Conservation (phyloP, 352 stramenopile genomes). For the Phytopythium ostracodes region DNA sequence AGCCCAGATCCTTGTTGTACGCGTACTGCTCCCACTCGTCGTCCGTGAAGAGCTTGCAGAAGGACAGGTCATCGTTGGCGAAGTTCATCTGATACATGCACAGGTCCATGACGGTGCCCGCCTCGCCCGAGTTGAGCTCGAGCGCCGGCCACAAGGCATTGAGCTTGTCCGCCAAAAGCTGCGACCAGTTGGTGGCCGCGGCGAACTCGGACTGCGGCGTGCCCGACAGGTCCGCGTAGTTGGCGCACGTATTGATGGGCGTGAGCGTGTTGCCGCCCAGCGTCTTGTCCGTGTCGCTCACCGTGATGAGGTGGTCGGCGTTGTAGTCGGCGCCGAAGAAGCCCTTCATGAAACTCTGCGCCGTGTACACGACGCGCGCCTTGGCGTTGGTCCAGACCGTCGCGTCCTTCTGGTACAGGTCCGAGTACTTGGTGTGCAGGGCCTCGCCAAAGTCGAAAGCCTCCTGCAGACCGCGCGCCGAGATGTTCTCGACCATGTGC, state of each 20-base stretch:
- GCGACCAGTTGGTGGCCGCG: slow-evolving; percentile 20
- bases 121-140: slow-evolving; percentile 27
- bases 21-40: slow-evolving; percentile 49
- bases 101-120: slow-evolving; percentile 45
- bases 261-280: slow-evolving; percentile 47
- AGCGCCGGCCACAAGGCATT: slow-evolving; percentile 37
- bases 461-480: slow-evolving; percentile 35
- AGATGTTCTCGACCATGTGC: slow-evolving; percentile 53
- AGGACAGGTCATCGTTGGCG: slow-evolving; percentile 31
- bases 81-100: slow-evolving; percentile 58
- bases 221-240: slow-evolving; percentile 25
- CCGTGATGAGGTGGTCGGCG: slow-evolving; percentile 22
- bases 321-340: slow-evolving; percentile 32
- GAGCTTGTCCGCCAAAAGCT: slow-evolving; percentile 23
- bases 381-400: slow-evolving; percentile 48
- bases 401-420: slow-evolving; percentile 33
- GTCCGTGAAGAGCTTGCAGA: slow-evolving; percentile 50
- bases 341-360: slow-evolving; percentile 44
- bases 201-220: slow-evolving; percentile 27
- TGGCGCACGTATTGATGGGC: slow-evolving; percentile 46
- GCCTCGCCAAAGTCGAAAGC: slow-evolving; percentile 33
- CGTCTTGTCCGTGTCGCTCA: slow-evolving; percentile 34
- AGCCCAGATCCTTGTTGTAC: slow-evolving; percentile 51
- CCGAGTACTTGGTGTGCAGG: slow-evolving; percentile 33
- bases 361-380: slow-evolving; percentile 48